phyloP scores from a whole-genome alignment of 176 grass and related monocot species.

The Eragrostis curvula region DNA sequence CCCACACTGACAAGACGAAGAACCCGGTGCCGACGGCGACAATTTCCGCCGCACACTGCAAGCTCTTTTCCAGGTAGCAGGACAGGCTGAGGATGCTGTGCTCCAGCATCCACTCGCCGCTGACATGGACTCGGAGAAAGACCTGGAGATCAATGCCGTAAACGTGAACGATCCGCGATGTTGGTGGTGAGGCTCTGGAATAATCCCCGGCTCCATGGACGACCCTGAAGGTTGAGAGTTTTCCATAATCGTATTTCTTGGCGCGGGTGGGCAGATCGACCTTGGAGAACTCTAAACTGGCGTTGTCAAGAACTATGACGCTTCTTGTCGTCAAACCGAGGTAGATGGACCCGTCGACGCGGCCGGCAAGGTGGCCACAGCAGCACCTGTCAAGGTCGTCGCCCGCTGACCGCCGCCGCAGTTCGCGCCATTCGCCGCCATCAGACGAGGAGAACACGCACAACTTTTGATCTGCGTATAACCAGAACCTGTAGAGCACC shows the following conservation, averaged over 20 bases:
- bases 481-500: neutral
- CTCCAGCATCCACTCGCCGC: neutral
- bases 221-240: neutral
- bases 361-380: neutral
- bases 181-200: neutral
- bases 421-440: neutral
- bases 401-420: neutral
- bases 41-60: too few relatives aligned
- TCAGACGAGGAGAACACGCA: neutral
- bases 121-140: neutral
- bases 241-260: too few relatives aligned
- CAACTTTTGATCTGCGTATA: too few relatives aligned
- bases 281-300: neutral
- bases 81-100: neutral
- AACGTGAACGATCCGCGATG: neutral
- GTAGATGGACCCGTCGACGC: neutral
- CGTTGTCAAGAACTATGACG: neutral
- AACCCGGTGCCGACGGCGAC: neutral
- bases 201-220: neutral
- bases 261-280: neutral
- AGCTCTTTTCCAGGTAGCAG: neutral
- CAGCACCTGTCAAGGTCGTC: neutral
- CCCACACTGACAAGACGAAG: neutral
- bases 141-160: neutral
- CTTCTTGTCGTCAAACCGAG: neutral